phyloP scores from a whole-genome alignment of 2,329 filamentous ascomycete genomes.

The Dothideomycetes sp. region DNA sequence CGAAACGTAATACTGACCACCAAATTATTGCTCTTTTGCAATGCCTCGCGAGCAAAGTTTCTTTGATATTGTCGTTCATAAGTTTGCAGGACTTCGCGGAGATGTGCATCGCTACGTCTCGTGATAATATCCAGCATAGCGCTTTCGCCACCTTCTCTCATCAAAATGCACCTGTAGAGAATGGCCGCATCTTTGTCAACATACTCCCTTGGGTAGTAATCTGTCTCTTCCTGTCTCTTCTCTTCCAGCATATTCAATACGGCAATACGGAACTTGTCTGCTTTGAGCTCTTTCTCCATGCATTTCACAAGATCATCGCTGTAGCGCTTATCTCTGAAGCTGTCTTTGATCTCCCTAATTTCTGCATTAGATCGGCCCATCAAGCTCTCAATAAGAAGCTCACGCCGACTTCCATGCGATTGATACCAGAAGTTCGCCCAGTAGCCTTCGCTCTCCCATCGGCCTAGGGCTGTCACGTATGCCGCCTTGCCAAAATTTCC shows the following conservation, averaged over 20 bases:
- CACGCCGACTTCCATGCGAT: slow-evolving; percentile 68
- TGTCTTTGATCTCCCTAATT: slow-evolving; percentile 72
- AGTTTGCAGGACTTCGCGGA: slow-evolving; percentile 64
- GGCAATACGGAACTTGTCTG: slow-evolving; percentile 90
- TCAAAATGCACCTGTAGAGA: slow-evolving; percentile 58
- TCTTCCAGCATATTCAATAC: slow-evolving; percentile 77
- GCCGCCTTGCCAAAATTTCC: slow-evolving; percentile 78
- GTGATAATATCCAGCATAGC: slow-evolving; percentile 81
- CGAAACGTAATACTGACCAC: slow-evolving; percentile 54
- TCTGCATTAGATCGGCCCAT: slow-evolving; percentile 88
- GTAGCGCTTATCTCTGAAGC: slow-evolving; percentile 89
- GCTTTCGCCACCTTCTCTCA: slow-evolving; percentile 69
- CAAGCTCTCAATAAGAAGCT: slow-evolving; percentile 83
- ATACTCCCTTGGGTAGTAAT: slow-evolving; percentile 48
- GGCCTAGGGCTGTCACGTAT: slow-evolving; percentile 79
- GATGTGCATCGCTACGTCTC: slow-evolving; percentile 66
- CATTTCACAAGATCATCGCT: slow-evolving; percentile 67
- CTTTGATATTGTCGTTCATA: slow-evolving; percentile 64
- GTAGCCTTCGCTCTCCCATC: slow-evolving; percentile 88
- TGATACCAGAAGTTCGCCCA: slow-evolving; percentile 99
- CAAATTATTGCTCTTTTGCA: slow-evolving; percentile 81
- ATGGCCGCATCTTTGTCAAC: slow-evolving; percentile 56
- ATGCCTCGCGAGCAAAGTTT: slow-evolving; percentile 81
- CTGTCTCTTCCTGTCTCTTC: slow-evolving; percentile 69
- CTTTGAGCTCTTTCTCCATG: slow-evolving; percentile 86